A percentile compares a stretch with the other conserved stretches of the same genome.
These are phyloP conservation scores for Microthlaspi erraticum DNA, from an alignment of 345 rosid species.

Conservation along the genomic window DNA sequence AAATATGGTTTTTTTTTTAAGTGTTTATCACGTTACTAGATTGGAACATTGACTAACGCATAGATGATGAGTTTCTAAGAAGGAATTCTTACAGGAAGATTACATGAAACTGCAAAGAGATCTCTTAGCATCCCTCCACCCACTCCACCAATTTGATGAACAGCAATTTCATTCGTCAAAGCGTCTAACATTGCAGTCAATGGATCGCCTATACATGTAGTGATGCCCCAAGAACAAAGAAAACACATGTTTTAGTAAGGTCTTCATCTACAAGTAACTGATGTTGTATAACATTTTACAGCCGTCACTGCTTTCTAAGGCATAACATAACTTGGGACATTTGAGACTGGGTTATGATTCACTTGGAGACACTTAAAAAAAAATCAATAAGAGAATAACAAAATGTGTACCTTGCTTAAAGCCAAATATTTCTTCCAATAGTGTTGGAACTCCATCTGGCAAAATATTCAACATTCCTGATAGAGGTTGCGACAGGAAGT, in stretches of 20 bases:
- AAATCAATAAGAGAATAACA: constrained; percentile 13
- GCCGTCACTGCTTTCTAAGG: constrained; percentile 21
- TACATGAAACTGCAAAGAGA: constrained; percentile 43
- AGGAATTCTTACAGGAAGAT: constrained; percentile 45
- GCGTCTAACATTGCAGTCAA: constrained; percentile 46
- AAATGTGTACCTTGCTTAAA: constrained; percentile 1
- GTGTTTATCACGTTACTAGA: not conserved
- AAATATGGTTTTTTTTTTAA: not conserved
- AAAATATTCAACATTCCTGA: constrained; percentile 49
- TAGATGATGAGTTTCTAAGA: not conserved
- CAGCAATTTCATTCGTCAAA: constrained; percentile 44
- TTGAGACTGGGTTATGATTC: not conserved
- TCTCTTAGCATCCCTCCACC: constrained; percentile 45
- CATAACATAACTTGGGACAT: not conserved
- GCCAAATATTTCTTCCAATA: constrained; percentile 47
- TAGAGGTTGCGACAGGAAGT: constrained; percentile 49
- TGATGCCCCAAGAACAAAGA: not conserved
- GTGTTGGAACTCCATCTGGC: constrained; percentile 49
- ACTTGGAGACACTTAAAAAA: not conserved
- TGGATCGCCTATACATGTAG: constrained; percentile 47
- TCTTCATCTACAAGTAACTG: too few species aligned
- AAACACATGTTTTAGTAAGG: not conserved
- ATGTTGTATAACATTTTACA: not conserved
- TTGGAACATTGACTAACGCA: not conserved
- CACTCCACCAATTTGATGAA: constrained; percentile 26